phyloP scores from a whole-genome alignment of 2,329 filamentous ascomycete genomes.

The Aschersonia sp. region DNA sequence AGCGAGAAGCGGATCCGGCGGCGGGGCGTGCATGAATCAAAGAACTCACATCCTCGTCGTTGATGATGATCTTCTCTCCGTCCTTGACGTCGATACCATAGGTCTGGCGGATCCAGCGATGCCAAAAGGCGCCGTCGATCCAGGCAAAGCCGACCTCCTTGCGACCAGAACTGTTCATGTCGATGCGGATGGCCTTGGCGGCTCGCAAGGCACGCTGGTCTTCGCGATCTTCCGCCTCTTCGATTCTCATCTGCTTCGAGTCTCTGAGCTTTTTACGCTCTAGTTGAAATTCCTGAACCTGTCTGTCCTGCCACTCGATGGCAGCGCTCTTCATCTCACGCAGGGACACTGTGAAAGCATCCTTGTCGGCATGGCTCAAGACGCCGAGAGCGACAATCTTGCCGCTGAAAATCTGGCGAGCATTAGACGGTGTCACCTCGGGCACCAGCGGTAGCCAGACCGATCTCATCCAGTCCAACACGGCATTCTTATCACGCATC shows the following conservation, averaged over 20 bases:
- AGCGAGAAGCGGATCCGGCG: too few species aligned
- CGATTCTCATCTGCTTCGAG: slow-evolving; percentile 86
- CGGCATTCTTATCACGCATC: slow-evolving; percentile 71
- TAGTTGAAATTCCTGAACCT: slow-evolving; percentile 79
- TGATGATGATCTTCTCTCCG: slow-evolving; percentile 88
- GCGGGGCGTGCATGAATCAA: background rate
- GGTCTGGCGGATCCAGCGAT: slow-evolving; percentile 88
- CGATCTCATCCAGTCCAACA: slow-evolving; percentile 86
- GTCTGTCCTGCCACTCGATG: slow-evolving; percentile 95
- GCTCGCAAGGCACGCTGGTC: slow-evolving; percentile 76
- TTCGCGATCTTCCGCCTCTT: slow-evolving; percentile 87
- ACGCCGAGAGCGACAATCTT: slow-evolving; percentile 92
- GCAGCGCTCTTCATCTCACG: slow-evolving; percentile 92
- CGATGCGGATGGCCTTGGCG: slow-evolving; percentile 83
- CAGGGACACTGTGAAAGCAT: slow-evolving; percentile 64
- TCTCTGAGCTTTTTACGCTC: slow-evolving; percentile 89
- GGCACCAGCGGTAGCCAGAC: slow-evolving; percentile 95
- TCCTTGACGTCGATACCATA: slow-evolving; percentile 82
- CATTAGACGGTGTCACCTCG: slow-evolving; percentile 82
- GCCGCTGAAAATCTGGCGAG: slow-evolving; percentile 86
- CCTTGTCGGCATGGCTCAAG: slow-evolving; percentile 63
- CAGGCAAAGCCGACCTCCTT: slow-evolving; percentile 92
- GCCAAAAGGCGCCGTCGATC: slow-evolving; percentile 96
- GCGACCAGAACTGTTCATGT: slow-evolving; percentile 74
- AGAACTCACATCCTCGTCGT: slow-evolving; percentile 80